A percentile compares a stretch with the other conserved stretches of the same genome.
Evolutionary conservation across 129 eudicot species (phyloP).

Genomic region (Artemisia annua): DNA sequence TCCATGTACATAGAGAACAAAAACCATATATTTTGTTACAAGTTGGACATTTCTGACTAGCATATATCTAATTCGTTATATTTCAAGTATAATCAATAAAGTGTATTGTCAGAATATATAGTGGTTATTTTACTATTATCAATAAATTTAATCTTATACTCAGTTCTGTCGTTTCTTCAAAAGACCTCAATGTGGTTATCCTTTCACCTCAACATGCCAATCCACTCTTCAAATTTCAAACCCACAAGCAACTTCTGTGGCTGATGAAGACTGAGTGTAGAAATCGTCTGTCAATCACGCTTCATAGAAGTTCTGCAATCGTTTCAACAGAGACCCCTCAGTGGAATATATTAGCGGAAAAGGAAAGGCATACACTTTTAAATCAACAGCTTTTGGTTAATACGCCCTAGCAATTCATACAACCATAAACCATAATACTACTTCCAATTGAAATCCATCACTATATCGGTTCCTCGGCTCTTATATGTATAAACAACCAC

Average conservation of each 20-base stretch:
- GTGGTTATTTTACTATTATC: too few species aligned
- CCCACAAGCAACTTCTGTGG: not conserved
- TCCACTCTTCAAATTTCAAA: not conserved
- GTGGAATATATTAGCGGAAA: not conserved
- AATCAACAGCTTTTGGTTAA: not conserved
- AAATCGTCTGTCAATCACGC: not conserved
- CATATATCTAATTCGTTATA: too few species aligned
- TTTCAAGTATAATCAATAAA: too few species aligned
- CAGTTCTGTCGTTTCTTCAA: too few species aligned
- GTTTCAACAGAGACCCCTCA: not conserved
- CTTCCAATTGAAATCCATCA: not conserved
- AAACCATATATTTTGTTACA: too few species aligned
- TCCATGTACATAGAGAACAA: too few species aligned
- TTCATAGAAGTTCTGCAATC: not conserved
- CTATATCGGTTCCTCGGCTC: not conserved
- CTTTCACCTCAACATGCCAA: too few species aligned
- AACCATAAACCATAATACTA: not conserved
- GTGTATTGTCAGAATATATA: too few species aligned
- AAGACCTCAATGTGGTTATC: too few species aligned
- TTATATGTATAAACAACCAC: not conserved
- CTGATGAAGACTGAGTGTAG: not conserved
- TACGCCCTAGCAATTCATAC: not conserved
- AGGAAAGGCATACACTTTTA: not conserved
- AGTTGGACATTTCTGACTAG: too few species aligned
- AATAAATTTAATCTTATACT: too few species aligned